Base-by-base conservation (phyloP, 2,329 filamentous ascomycete genomes). In the Diaporthe sp. region DNA sequence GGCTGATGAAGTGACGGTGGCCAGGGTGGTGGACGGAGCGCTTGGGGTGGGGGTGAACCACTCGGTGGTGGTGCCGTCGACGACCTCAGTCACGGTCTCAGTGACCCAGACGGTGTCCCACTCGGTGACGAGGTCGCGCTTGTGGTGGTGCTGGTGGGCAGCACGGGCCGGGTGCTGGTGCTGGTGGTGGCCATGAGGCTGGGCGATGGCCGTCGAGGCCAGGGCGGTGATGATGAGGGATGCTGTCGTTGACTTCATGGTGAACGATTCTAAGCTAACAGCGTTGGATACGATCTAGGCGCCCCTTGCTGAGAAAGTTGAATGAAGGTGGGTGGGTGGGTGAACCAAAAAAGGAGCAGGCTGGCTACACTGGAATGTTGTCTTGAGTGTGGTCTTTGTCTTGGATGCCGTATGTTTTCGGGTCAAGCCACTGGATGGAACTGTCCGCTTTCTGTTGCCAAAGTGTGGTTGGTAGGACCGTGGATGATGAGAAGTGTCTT, bases 91-190 rank as follows among this genome's bases (percentile, higher is more conserved):
- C 76, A 91, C 86, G 4, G 85, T 86, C 79, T 88, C 86, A 9
- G 87, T 89, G 78, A 90, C 87, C 84, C 87, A 90, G 79, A 87
- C 86, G 10, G 84, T 86, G 25, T 83, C 84, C 82, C 83, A 85
- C 61, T 84, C 82, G 57, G 87, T 89, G 78, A 88, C 85, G 19
- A 89, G 75, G 28, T 81, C 86, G 70, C 86, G 85, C 82, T 87
- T 87, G 67, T 83, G 79, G 74, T 82, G 82, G 78, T 85, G 82
- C 76, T 85, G 84, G 75, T 84, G 84, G 46, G 71, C 58, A n/a
- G 51, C 60, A 22, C 73, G 76, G 28, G 70, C 76, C 76, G 82
- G 84, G 78, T 82, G 81, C 73, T 80, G 80, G 68, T 82, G 81
- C 65, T 77, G 78, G 77, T 82, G 82, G 79, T 84, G 83, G 79